These are phyloP conservation scores for Fulvia fulva DNA, from an alignment of 2,329 filamentous ascomycete species.

Conservation along the genomic window DNA sequence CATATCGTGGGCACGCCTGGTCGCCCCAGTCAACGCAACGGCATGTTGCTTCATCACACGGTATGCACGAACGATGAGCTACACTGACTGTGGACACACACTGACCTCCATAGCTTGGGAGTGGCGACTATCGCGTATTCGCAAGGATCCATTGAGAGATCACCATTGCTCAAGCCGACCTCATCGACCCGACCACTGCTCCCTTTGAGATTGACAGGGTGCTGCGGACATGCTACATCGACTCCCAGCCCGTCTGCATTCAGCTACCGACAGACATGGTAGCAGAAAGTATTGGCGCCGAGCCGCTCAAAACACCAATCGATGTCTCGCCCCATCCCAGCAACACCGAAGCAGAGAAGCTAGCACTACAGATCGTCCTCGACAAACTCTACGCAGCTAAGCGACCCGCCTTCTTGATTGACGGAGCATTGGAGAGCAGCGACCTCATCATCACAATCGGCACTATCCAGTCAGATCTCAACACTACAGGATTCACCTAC, in stretches of 20 bases:
- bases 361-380: slow-evolving; percentile 75
- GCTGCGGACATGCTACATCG: slow-evolving; percentile 68
- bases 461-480: slow-evolving; percentile 71
- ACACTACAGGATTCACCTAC: slow-evolving; percentile 79
- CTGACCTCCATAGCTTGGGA: slow-evolving; percentile 32
- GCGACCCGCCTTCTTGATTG: slow-evolving; percentile 73
- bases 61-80: slow-evolving; percentile 21
- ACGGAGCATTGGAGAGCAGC: slow-evolving; percentile 66
- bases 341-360: slow-evolving; percentile 68
- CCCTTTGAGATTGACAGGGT: slow-evolving; percentile 73
- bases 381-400: slow-evolving; percentile 69
- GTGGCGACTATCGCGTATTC: slow-evolving; percentile 76
- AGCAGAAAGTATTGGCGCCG: slow-evolving; percentile 69
- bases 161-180: slow-evolving; percentile 66
- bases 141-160: slow-evolving; percentile 70
- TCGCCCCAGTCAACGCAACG: slow-evolving; percentile 37
- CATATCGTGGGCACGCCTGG: slow-evolving; percentile 46
- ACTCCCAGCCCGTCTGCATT: slow-evolving; percentile 77
- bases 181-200: slow-evolving; percentile 66
- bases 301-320: slow-evolving; percentile 65
- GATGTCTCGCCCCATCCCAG: slow-evolving; percentile 63
- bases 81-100: background rate
- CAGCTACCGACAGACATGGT: slow-evolving; percentile 79
- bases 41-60: slow-evolving; percentile 45
- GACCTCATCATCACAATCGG: slow-evolving; percentile 70